These are phyloP conservation scores for Dipodascus albidus DNA, from an alignment of 805 yeast genomes.

Conservation along the genomic window DNA sequence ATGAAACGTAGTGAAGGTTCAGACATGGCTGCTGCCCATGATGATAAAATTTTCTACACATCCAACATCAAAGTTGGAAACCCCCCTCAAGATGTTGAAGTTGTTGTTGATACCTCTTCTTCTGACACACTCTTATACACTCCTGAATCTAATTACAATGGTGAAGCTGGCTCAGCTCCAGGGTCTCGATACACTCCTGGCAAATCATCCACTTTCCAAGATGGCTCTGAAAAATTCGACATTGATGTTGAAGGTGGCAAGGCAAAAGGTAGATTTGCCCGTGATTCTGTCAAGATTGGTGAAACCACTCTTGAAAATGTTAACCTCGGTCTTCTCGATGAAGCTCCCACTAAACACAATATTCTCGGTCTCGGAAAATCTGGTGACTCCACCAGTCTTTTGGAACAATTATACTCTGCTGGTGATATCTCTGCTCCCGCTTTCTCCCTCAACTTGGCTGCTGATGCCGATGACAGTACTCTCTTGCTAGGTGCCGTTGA, in stretches of 20 bases:
- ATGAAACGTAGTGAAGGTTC: background rate
- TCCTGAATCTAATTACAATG: constrained; percentile 20
- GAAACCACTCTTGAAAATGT: constrained; percentile 12
- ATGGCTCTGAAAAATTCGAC: constrained; percentile 26
- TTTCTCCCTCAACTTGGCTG: constrained; percentile 15
- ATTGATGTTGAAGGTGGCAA: constrained; percentile 30
- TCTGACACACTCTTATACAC: constrained; percentile 39
- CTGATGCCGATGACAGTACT: constrained; percentile 14
- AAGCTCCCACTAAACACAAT: constrained; percentile 14
- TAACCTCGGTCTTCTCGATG: constrained; percentile 22
- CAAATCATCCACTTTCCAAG: constrained; percentile 22
- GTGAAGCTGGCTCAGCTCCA: constrained; percentile 13
- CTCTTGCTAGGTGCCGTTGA: constrained; percentile 48
- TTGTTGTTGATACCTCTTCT: constrained; percentile 39
- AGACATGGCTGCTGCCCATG: background rate
- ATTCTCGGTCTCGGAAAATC: constrained; percentile 17
- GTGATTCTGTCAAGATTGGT: constrained; percentile 18
- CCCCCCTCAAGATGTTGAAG: constrained; percentile 32
- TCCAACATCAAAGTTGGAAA: constrained; percentile 29
- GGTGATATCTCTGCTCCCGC: constrained; percentile 16
- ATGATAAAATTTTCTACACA: constrained; percentile 20
- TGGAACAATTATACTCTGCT: constrained; percentile 16
- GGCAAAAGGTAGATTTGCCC: constrained; percentile 24
- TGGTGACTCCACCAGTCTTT: constrained; percentile 12
- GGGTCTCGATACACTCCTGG: constrained; percentile 16